These are phyloP conservation scores for Salix caprea DNA, from an alignment of 345 rosid species.

Conservation along the genomic window DNA sequence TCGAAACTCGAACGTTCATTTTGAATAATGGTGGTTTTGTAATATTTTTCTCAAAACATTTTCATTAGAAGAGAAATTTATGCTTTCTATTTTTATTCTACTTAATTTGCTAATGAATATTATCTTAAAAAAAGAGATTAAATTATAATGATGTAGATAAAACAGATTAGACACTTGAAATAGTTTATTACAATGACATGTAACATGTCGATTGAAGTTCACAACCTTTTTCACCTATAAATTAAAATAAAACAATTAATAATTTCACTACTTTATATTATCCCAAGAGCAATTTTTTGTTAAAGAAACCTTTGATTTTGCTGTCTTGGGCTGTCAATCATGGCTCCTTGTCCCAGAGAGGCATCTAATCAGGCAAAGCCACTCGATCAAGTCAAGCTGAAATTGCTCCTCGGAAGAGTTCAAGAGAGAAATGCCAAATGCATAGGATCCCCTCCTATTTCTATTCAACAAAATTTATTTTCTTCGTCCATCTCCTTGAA, in stretches of 20 bases:
- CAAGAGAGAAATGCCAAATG: conserved; percentile 16
- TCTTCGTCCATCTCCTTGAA: background rate
- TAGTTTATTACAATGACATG: too few species aligned
- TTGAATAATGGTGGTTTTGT: too few species aligned
- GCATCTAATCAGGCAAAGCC: background rate
- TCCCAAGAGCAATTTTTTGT: background rate
- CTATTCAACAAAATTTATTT: background rate
- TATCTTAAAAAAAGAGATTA: too few species aligned
- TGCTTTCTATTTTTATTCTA: background rate
- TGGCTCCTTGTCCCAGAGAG: background rate
- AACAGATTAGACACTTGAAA: too few species aligned
- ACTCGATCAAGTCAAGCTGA: background rate
- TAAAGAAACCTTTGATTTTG: background rate
- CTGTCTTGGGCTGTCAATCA: conserved; percentile 19
- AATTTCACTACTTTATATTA: background rate
- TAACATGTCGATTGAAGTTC: background rate
- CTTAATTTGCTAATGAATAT: too few species aligned
- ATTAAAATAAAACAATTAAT: too few species aligned
- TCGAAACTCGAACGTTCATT: too few species aligned
- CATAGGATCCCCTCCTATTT: conserved; percentile 4
- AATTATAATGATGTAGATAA: too few species aligned
- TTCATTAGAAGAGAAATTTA: background rate
- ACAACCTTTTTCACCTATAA: background rate
- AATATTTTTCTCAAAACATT: background rate
- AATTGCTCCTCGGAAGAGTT: background rate